Conservation (phyloP, 805 yeast species). For the Jamesozyma rosinii region DNA sequence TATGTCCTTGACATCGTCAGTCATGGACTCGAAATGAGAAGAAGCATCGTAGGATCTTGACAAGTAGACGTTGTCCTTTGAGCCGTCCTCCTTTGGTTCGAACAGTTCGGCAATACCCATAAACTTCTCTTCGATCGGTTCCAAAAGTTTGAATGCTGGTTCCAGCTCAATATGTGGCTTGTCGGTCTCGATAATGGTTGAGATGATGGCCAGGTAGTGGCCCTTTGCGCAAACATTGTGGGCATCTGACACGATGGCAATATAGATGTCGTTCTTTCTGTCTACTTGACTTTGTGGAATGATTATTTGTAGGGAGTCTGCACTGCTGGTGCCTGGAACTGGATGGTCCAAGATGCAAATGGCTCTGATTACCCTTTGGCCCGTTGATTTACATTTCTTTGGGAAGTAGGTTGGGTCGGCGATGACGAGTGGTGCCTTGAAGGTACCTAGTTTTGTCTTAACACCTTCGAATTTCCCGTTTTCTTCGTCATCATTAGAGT, state of each 20-base stretch:
- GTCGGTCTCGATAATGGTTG: constrained; percentile 89
- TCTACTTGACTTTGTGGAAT: constrained; percentile 94
- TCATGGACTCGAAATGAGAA: constrained; percentile 90
- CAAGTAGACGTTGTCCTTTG: constrained; percentile 64
- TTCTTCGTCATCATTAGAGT: constrained; percentile 39
- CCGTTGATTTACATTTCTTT: constrained; percentile 33
- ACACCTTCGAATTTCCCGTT: constrained; percentile 72
- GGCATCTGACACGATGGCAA: constrained; percentile 79
- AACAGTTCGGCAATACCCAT: constrained; percentile 90
- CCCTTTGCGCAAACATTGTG: constrained; percentile 89
- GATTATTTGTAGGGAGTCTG: constrained; percentile 86
- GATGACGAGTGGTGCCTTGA: constrained; percentile 86
- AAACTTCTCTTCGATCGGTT: constrained; percentile 67
- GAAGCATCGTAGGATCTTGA: constrained; percentile 89
- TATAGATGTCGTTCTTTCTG: constrained; percentile 87
- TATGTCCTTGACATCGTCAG: constrained; percentile 92
- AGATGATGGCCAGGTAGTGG: constrained; percentile 83
- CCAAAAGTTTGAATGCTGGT: constrained; percentile 86
- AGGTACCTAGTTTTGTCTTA: constrained; percentile 81
- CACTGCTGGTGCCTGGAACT: constrained; percentile 67
- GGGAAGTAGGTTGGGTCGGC: constrained; percentile 99
- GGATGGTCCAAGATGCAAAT: constrained; percentile 87
- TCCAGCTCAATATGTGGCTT: constrained; percentile 86
- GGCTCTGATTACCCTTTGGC: constrained; percentile 33
- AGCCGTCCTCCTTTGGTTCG: constrained; percentile 81